phyloP scores from a whole-genome alignment of 2,329 filamentous ascomycete genomes.

The Xylogone sp. region DNA sequence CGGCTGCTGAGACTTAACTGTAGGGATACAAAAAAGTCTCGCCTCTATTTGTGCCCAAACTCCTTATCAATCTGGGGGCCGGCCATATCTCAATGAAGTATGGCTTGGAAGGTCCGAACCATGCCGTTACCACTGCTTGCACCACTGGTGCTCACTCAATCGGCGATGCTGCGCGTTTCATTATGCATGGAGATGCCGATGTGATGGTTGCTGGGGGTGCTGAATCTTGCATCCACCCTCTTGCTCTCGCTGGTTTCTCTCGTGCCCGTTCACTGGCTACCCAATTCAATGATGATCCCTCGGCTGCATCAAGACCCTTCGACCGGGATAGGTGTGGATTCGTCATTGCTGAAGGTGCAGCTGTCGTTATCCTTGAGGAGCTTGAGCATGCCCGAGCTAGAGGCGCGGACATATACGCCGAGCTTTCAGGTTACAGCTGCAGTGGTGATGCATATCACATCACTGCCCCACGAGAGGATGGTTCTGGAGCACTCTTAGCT shows the following conservation, averaged over 20 bases:
- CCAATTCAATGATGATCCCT: conserved; percentile 69
- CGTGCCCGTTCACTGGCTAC: conserved; percentile 83
- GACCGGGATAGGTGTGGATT: conserved; percentile 78
- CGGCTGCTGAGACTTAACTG: conserved; percentile 16
- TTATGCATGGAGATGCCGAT: conserved; percentile 85
- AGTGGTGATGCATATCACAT: conserved; percentile 92
- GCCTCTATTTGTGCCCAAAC: conserved; percentile 86
- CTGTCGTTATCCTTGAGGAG: conserved; percentile 84
- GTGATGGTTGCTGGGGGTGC: conserved; percentile 96
- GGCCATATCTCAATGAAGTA: conserved; percentile 93
- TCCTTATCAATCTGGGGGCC: conserved; percentile 91
- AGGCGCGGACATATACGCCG: conserved; percentile 80
- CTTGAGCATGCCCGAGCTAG: conserved; percentile 79
- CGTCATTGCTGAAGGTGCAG: conserved; percentile 89
- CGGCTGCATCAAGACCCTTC: conserved; percentile 78
- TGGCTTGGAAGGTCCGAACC: conserved; percentile 87
- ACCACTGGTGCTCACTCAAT: conserved; percentile 95
- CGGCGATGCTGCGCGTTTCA: conserved; percentile 89
- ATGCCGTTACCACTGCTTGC: conserved; percentile 89
- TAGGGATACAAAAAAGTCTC: conserved; percentile 92
- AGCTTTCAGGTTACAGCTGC: conserved; percentile 83
- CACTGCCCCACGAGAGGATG: conserved; percentile 82
- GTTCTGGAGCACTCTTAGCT: conserved; percentile 73
- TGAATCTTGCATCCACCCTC: conserved; percentile 92
- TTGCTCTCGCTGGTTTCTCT: conserved; percentile 89